Conservation (phyloP, 306 rosid genomes). For the Trifolium dubium region DNA sequence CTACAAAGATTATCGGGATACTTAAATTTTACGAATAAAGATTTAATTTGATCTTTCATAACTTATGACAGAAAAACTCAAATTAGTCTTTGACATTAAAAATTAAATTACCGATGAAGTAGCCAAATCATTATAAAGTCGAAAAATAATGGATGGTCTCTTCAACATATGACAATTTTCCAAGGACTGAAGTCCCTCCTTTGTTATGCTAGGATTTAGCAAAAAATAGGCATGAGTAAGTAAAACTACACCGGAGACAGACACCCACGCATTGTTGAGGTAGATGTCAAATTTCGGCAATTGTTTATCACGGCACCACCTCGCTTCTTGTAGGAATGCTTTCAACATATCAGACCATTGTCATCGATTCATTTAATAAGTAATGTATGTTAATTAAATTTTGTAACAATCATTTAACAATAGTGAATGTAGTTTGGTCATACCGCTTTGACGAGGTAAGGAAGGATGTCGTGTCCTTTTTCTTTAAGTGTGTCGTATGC, state of each 20-base stretch:
- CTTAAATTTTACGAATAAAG: too few relatives aligned
- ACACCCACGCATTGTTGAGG: constrained; percentile 57
- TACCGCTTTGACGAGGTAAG: constrained; percentile 59
- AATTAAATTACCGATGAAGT: constrained; percentile 51
- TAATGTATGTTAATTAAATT: neutral
- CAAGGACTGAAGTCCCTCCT: constrained; percentile 45
- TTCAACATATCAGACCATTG: constrained; percentile 66
- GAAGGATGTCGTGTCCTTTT: constrained; percentile 49
- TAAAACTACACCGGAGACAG: constrained; percentile 47
- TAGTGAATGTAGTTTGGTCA: too few relatives aligned
- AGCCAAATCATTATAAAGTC: constrained; percentile 64
- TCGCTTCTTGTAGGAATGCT: constrained; percentile 62
- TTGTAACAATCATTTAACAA: neutral
- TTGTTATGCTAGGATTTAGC: constrained; percentile 41
- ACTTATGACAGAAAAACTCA: too few relatives aligned
- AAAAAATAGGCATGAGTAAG: constrained; percentile 53
- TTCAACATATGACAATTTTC: constrained; percentile 40
- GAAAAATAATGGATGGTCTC: constrained; percentile 53
- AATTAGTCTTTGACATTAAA: too few relatives aligned
- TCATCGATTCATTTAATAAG: neutral
- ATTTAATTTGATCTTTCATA: too few relatives aligned
- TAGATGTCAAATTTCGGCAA: constrained; percentile 52
- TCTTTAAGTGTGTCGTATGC: constrained; percentile 48
- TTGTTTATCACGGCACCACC: constrained; percentile 46
- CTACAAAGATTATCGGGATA: neutral